phyloP scores from a whole-genome alignment of 331 rosid genomes.

The Saraca asoca region DNA sequence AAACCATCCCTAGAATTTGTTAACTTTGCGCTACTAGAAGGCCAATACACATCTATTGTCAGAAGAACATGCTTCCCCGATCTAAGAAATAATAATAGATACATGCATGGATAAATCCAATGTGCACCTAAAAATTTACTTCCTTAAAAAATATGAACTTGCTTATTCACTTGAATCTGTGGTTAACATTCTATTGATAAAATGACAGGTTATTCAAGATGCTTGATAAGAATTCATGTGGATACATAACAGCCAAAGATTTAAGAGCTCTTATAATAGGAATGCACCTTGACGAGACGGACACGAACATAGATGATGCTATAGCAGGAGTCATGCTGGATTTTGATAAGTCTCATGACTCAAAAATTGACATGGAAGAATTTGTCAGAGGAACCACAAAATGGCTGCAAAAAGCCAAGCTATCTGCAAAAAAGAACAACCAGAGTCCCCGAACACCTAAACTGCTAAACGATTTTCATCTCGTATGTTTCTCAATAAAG shows the following conservation, averaged over 20 bases:
- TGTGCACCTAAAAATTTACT: no score
- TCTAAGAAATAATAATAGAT: background rate
- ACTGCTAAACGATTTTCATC: constrained; percentile 31
- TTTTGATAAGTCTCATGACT: constrained; percentile 32
- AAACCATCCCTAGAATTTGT: no score
- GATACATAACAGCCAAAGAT: constrained; percentile 32
- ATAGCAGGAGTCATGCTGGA: constrained; percentile 25
- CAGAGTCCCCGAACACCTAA: constrained; percentile 22
- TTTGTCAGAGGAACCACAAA: constrained; percentile 29
- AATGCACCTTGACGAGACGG: constrained; percentile 30
- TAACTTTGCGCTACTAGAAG: no score
- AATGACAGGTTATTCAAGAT: constrained; percentile 35
- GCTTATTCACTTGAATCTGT: background rate
- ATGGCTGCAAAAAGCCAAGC: constrained; percentile 33
- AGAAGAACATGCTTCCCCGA: background rate
- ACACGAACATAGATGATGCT: constrained; percentile 18
- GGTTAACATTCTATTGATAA: background rate
- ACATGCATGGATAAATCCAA: background rate
- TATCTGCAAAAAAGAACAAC: background rate
- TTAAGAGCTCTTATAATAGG: constrained; percentile 35
- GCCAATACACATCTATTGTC: background rate
- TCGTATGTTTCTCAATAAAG: constrained; percentile 5
- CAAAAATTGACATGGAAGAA: constrained; percentile 28
- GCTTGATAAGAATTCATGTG: constrained; percentile 29
- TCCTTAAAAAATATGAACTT: constrained; percentile 34